Base-by-base conservation (phyloP, 2,329 filamentous ascomycete species). In the Acrodontium crateriforme region DNA sequence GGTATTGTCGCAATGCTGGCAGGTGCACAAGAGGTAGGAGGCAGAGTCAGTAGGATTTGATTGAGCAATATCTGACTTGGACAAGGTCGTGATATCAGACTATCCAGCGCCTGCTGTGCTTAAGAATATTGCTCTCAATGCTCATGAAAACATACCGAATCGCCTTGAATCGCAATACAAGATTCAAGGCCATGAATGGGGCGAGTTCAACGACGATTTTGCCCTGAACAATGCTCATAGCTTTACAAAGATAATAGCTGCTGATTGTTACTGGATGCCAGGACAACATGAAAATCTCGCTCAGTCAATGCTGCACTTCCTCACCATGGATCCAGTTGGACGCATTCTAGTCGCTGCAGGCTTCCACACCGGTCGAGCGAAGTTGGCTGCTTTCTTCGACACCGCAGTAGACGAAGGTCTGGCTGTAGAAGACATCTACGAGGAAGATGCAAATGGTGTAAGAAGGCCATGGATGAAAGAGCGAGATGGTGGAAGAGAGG, bases 251-350 rank as follows among this genome's bases (percentile, higher is more conserved):
- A 59, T 83, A 21, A 53, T 81, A n/a, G 72, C 71, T 0, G 73
- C 74, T 36, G 77, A 83, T 53, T 81, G 77, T 44, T 63, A 79
- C 31, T 83, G 78, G 77, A 80, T 82, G 73, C 68, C 71, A 2
- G 67, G 65, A 58, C 68, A 82, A 57, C 78, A 83, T 51, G 62
- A 53, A n/a, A 77, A 74, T 49, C 61, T 83, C 15, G 64, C 65
- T 25, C 52, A 47, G 22, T 78, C 74, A 14, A 69, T 81, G 45
- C 52, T 62, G 4, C 69, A 71, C 52, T 78, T 81, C 45, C 58
- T 82, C 11, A 54, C 49, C 2, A 46, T 46, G 4, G 51, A 45
- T 3, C 41, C 54, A 2, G 49, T 42, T 10, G 67, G 71, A 2
- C 59, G 68, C 18, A 66, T 72, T 27, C 71, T 74, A 55, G 67